phyloP scores from a whole-genome alignment of 2,329 filamentous ascomycete species.

The Bipolaris sorokiniana region DNA sequence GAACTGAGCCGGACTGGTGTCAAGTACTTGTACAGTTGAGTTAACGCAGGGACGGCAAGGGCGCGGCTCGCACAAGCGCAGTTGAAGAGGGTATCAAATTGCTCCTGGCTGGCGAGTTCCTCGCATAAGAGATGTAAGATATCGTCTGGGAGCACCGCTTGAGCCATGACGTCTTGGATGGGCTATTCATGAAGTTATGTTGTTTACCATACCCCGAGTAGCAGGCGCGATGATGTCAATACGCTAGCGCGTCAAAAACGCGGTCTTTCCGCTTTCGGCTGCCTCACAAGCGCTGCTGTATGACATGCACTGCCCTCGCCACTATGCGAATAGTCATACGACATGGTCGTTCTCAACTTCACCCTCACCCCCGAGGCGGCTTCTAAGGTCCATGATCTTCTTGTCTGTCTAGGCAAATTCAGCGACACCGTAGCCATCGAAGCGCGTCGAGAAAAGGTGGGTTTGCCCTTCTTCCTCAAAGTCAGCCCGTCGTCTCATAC shows the following conservation, averaged over 20 bases:
- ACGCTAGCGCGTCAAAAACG: conserved; percentile 30
- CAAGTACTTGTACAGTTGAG: conserved; percentile 67
- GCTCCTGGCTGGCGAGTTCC: conserved; percentile 61
- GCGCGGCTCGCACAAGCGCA: conserved; percentile 63
- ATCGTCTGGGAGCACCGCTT: conserved; percentile 59
- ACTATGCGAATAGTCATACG: conserved; percentile 17
- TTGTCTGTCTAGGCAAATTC: conserved; percentile 78
- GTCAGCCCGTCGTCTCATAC: conserved; percentile 26
- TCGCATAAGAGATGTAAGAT: conserved; percentile 67
- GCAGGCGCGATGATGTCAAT: conserved; percentile 22
- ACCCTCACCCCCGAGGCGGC: conserved; percentile 76
- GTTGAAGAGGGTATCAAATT: conserved; percentile 67
- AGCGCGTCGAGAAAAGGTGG: conserved; percentile 70
- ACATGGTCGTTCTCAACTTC: conserved; percentile 66
- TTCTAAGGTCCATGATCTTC: conserved; percentile 71
- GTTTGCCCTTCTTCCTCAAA: conserved; percentile 24
- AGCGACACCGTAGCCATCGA: conserved; percentile 80
- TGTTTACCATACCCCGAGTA: conserved; percentile 2
- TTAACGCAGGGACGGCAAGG: conserved; percentile 65
- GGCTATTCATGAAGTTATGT: conserved; percentile 1
- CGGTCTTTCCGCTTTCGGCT: conserved; percentile 23
- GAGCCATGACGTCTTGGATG: conserved; percentile 28
- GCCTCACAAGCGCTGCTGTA: conserved; percentile 6
- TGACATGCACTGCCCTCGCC: conserved; percentile 3
- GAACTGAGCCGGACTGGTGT: neutral